phyloP scores from a whole-genome alignment of 257 asterid genomes.

The Solanum bulbocastanum region DNA sequence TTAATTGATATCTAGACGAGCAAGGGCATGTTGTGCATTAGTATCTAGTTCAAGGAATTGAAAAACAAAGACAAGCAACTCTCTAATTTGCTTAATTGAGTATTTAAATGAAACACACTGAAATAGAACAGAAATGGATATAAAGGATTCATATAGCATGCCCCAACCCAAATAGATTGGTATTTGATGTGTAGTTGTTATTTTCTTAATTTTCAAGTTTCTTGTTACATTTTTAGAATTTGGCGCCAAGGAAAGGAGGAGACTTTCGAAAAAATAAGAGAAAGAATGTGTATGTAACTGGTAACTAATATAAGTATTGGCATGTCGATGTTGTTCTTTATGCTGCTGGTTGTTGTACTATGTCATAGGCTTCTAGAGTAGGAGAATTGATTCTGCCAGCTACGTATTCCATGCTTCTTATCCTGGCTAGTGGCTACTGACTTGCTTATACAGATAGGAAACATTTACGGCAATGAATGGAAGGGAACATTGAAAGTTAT shows the following conservation, averaged over 20 bases:
- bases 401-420: not conserved
- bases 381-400: not conserved
- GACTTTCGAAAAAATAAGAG: not conserved
- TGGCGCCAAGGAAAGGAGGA: not conserved
- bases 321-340: not conserved
- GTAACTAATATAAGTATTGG: not conserved
- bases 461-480: not conserved
- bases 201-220: not conserved
- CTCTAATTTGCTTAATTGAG: not conserved
- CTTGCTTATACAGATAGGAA: not conserved
- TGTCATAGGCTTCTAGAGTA: not conserved
- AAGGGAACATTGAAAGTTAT: not conserved
- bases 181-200: not conserved
- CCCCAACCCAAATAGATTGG: not conserved
- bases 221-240: not conserved
- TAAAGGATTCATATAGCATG: not conserved
- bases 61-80: not conserved
- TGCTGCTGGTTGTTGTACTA: not conserved
- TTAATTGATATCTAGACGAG: not conserved
- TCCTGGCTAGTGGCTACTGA: not conserved
- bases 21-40: not conserved
- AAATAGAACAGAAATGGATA: not conserved
- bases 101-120: not conserved
- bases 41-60: not conserved
- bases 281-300: not conserved